Percentiles rank a stretch among this genome's conserved stretches.
Evolutionary conservation across 2,329 filamentous ascomycete genomes (phyloP).

Genomic region (Talaromyces islandicus): DNA sequence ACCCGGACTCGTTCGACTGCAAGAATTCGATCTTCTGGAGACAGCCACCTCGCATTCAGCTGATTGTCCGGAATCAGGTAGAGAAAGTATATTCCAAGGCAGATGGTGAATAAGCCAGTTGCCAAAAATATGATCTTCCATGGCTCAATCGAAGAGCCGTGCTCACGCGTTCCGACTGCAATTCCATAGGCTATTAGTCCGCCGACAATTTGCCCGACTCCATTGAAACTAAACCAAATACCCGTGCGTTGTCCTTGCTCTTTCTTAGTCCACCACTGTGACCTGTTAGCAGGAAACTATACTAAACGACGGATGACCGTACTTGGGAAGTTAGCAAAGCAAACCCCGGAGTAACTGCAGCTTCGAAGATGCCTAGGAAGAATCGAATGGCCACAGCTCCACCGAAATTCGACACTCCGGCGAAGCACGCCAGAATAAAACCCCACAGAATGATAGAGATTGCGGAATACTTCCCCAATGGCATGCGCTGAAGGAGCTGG

Average conservation of each 20-base stretch:
- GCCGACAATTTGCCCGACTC: conserved; percentile 58
- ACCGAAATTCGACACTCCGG: conserved; percentile 54
- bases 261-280: conserved; percentile 63
- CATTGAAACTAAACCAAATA: conserved; percentile 66
- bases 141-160: conserved; percentile 54
- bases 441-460: conserved; percentile 62
- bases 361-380: conserved; percentile 63
- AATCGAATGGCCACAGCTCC: conserved; percentile 61
- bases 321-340: conserved; percentile 57
- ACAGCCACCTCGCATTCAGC: conserved; percentile 57
- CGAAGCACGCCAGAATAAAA: conserved; percentile 55
- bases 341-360: conserved; percentile 64
- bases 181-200: conserved; percentile 60
- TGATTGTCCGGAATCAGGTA: conserved; percentile 55
- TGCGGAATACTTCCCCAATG: conserved; percentile 61
- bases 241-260: conserved; percentile 60
- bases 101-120: conserved; percentile 48
- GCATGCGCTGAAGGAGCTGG: conserved; percentile 57
- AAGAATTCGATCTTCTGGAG: conserved; percentile 59
- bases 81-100: conserved; percentile 44
- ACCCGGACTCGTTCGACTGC: conserved; percentile 65
- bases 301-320: background rate
- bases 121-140: conserved; percentile 61
- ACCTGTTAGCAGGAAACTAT: background rate
- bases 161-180: conserved; percentile 47